Evolutionary conservation across 768 basidiomycete genomes (phyloP), one percentile per base, ranked within the genome.

Genomic region (Lactarius pseudohatsudake): DNA sequence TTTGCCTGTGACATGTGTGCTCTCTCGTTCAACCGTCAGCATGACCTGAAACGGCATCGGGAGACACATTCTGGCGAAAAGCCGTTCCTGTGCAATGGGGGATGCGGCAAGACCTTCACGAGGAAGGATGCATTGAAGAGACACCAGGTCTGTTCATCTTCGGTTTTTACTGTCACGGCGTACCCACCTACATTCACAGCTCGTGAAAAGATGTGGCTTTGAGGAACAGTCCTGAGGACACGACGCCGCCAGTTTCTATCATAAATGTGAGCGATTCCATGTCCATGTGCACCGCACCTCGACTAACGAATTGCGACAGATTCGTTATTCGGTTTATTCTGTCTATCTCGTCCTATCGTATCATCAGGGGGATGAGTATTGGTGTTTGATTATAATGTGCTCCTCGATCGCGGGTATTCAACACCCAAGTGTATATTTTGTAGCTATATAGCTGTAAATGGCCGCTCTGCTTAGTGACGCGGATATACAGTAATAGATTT

Each of bases 31-130:
- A 91, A 91, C 73, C 85, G 91, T 54, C 89, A 91, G 74, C 91
- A 94, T 74, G 91, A 94, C 75, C 76, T 93, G 73, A 92, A 92
- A 74, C 84, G 91, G 41, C 91, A 94, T 77, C 81, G 88, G 69
- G 90, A 92, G 72, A 92, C 90, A 30, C 91, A 92, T 77, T 89
- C 89, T 6, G 91, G 91, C 43, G 91, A 92, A 76, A 92, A 92
- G 75, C 91, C 91, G 10, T 93, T 86, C 77, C 76, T 86, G 20
- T 93, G 91, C 76, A 92, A 92, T 71, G 90, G 89, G 15, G 89
- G 88, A 54, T 93, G 91, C 66, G 90, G 90, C 57, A 92, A 92
- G 80, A 92, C 91, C 3, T 93, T 92, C 74, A 93, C 91, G 58
- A 84, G 91, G 70, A 92, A 92, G 77, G 91, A 93, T 73, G 91